These are phyloP conservation scores for Fusarium scirpi DNA, from an alignment of 2,329 filamentous ascomycete genomes.

Conservation along the genomic window DNA sequence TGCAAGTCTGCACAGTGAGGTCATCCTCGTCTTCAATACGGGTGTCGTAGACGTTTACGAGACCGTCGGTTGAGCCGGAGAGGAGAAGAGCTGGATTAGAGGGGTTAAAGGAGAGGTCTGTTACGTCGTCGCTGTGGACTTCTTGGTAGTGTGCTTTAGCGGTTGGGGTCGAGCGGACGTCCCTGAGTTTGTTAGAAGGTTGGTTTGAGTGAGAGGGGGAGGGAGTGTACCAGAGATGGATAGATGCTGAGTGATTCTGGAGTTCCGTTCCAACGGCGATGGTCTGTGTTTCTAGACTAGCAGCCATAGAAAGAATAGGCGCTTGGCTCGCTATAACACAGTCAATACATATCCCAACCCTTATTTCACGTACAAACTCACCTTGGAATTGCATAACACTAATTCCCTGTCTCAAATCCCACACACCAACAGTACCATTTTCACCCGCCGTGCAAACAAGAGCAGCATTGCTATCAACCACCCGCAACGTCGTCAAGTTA, in stretches of 20 bases:
- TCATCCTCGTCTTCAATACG: constrained; percentile 80
- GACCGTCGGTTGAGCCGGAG: constrained; percentile 82
- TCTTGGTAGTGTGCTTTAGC: constrained; percentile 69
- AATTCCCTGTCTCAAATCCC: constrained; percentile 69
- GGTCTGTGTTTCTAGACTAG: constrained; percentile 66
- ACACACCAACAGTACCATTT: constrained; percentile 74
- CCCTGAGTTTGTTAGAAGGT: constrained; percentile 57
- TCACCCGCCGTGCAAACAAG: constrained; percentile 77
- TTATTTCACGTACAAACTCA: constrained; percentile 51
- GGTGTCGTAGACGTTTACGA: constrained; percentile 82
- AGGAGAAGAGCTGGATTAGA: constrained; percentile 71
- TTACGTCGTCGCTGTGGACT: constrained; percentile 76
- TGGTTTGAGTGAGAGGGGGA: too few species aligned
- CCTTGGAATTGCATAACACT: constrained; percentile 60
- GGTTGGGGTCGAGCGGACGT: constrained; percentile 63
- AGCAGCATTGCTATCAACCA: constrained; percentile 63
- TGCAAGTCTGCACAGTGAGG: constrained; percentile 80
- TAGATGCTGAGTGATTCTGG: constrained; percentile 70
- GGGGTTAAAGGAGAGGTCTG: constrained; percentile 70
- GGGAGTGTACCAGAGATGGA: constrained; percentile 68
- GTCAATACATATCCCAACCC: neutral
- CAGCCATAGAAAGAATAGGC: constrained; percentile 74
- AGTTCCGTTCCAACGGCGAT: constrained; percentile 81
- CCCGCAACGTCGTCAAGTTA: constrained; percentile 72
- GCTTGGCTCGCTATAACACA: constrained; percentile 55